These are phyloP conservation scores for Saccharomycopsis sp. DNA, from an alignment of 805 yeast species.

Conservation along the genomic window DNA sequence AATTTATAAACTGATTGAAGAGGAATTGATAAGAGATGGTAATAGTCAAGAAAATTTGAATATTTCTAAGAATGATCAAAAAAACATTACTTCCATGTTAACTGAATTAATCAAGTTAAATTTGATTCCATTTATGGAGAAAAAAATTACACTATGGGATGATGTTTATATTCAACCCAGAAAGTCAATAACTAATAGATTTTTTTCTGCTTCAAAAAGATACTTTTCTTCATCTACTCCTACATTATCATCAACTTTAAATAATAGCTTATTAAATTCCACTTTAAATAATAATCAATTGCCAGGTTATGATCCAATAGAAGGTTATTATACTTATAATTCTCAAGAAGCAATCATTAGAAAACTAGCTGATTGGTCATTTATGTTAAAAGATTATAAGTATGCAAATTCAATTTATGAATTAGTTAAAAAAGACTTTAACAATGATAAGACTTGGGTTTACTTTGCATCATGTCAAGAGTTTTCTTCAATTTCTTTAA, in stretches of 20 bases:
- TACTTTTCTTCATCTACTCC: slow-evolving; percentile 23
- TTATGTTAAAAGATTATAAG: slow-evolving; percentile 83
- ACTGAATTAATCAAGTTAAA: slow-evolving; percentile 16
- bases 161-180: slow-evolving; percentile 71
- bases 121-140: slow-evolving; percentile 73
- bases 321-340: slow-evolving; percentile 49
- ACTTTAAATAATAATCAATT: slow-evolving; percentile 10
- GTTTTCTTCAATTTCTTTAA: slow-evolving; percentile 65
- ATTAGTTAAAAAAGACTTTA: slow-evolving; percentile 63
- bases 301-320: slow-evolving; percentile 28
- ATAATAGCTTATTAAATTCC: too few species aligned
- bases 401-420: slow-evolving; percentile 81
- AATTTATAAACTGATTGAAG: slow-evolving; percentile 5
- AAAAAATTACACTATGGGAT: slow-evolving; percentile 73
- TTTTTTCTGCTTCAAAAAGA: slow-evolving; percentile 32
- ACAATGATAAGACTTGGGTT: slow-evolving; percentile 69
- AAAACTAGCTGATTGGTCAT: slow-evolving; percentile 84
- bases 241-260: slow-evolving; percentile 17
- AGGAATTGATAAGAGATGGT: slow-evolving; percentile 7
- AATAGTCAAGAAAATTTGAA: not conserved
- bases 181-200: slow-evolving; percentile 63
- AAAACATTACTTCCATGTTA: slow-evolving; percentile 3
- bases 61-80: slow-evolving; percentile 3
- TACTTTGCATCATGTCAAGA: slow-evolving; percentile 81
- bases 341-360: slow-evolving; percentile 67